phyloP scores from a whole-genome alignment of 768 basidiomycete species.

The Inosperma sp. region DNA sequence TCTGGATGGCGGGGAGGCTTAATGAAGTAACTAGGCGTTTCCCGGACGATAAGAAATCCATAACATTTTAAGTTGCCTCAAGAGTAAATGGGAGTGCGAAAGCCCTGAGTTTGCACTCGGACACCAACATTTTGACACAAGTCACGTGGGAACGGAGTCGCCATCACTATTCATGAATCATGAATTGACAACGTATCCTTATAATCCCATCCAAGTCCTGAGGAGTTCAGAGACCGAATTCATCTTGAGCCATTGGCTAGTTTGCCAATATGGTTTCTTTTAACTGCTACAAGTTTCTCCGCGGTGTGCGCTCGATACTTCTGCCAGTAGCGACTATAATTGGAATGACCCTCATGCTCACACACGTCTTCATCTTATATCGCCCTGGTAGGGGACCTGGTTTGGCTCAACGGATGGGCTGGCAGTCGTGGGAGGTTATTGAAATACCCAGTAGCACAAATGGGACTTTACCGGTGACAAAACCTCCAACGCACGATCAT shows the following conservation, averaged over 20 bases:
- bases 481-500: slow-evolving; percentile 14
- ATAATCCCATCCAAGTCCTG: no score
- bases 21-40: no score
- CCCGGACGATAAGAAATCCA: no score
- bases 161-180: no score
- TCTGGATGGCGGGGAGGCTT: no score
- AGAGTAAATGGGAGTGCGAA: no score
- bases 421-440: slow-evolving; percentile 84
- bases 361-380: slow-evolving; percentile 75
- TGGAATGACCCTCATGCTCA: slow-evolving; percentile 66
- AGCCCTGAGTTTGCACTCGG: no score
- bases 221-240: background rate
- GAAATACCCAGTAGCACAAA: slow-evolving; percentile 23
- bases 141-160: no score
- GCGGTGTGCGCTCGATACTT: slow-evolving; percentile 50
- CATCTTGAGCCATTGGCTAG: slow-evolving; percentile 18
- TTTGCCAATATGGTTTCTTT: slow-evolving; percentile 35
- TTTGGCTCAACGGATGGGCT: slow-evolving; percentile 66
- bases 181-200: no score
- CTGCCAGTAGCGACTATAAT: slow-evolving; percentile 57
- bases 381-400: slow-evolving; percentile 75
- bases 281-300: slow-evolving; percentile 40
- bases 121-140: no score
- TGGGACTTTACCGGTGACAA: slow-evolving; percentile 10
- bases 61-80: no score